Percentiles rank a stretch among this genome's conserved stretches.
phyloP scores from a whole-genome alignment of 2,329 filamentous ascomycete genomes.

The Penicillium sp. region DNA sequence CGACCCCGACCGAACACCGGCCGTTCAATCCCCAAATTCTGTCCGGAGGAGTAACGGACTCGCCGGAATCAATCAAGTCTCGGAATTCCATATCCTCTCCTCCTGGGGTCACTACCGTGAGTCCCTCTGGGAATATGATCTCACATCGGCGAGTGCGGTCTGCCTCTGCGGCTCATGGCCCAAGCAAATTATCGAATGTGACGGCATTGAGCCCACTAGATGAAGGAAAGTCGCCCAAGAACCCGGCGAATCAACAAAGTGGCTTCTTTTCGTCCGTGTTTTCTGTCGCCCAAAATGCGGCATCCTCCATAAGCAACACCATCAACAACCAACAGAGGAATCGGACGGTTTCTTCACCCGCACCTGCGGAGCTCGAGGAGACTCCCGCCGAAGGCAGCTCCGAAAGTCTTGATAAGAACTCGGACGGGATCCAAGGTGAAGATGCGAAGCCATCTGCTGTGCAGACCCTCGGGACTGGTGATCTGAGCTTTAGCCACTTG shows the following conservation, averaged over 20 bases:
- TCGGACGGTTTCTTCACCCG: constrained; percentile 31
- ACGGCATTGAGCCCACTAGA: constrained; percentile 71
- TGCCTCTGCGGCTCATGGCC: constrained; percentile 53
- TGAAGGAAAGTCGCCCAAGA: constrained; percentile 50
- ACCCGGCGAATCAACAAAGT: constrained; percentile 48
- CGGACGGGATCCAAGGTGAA: constrained; percentile 29
- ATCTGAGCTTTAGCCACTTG: constrained; percentile 82
- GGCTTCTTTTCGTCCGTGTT: constrained; percentile 94
- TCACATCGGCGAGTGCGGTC: constrained; percentile 62
- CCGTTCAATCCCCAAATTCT: constrained; percentile 33
- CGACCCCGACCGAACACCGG: constrained; percentile 53
- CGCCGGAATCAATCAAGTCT: constrained; percentile 36
- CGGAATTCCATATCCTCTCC: constrained; percentile 26
- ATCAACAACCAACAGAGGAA: constrained; percentile 49
- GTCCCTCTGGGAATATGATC: constrained; percentile 65
- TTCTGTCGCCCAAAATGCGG: constrained; percentile 87
- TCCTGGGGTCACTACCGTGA: constrained; percentile 50
- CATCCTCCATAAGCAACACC: constrained; percentile 67
- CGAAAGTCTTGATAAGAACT: constrained; percentile 24
- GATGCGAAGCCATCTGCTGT: constrained; percentile 67
- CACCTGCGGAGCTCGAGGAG: constrained; percentile 30
- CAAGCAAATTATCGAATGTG: constrained; percentile 82
- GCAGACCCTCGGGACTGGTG: constrained; percentile 81
- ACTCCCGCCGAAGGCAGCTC: constrained; percentile 22
- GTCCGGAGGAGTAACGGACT: constrained; percentile 31